phyloP scores from a whole-genome alignment of 352 stramenopile genomes.

The Pythium utonaiense region DNA sequence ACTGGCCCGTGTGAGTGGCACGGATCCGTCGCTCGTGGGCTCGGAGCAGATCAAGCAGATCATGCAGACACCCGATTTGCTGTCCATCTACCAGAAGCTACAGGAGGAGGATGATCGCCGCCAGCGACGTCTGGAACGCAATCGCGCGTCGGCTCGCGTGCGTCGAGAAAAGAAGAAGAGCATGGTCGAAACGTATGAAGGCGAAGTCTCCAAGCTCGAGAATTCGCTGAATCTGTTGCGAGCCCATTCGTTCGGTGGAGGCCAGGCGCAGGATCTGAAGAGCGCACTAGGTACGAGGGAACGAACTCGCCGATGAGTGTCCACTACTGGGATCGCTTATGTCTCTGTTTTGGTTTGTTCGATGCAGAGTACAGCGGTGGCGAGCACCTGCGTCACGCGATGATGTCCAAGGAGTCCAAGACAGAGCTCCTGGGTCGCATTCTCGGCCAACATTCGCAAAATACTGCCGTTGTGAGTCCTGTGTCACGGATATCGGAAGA shows the following conservation, averaged over 20 bases:
- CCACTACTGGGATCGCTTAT: too few species aligned
- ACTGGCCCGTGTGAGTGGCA: slow-evolving; percentile 74
- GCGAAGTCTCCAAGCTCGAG: slow-evolving; percentile 84
- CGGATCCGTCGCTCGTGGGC: slow-evolving; percentile 70
- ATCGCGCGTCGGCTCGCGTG: slow-evolving; percentile 74
- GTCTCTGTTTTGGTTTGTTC: too few species aligned
- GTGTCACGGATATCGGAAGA: too few species aligned
- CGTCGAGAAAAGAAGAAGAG: slow-evolving; percentile 86
- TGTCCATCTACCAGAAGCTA: slow-evolving; percentile 88
- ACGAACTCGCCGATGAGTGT: too few species aligned
- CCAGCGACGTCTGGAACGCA: slow-evolving; percentile 72
- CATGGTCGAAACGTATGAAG: slow-evolving; percentile 87
- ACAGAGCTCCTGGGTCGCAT: slow-evolving; percentile 78
- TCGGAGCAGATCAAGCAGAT: slow-evolving; percentile 87
- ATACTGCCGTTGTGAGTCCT: slow-evolving; percentile 60
- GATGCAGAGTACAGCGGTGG: slow-evolving; percentile 67
- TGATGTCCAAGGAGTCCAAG: slow-evolving; percentile 85
- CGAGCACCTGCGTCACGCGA: slow-evolving; percentile 72
- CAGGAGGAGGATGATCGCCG: slow-evolving; percentile 83
- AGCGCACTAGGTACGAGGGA: slow-evolving; percentile 60
- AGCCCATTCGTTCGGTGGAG: slow-evolving; percentile 67
- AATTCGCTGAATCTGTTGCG: slow-evolving; percentile 79
- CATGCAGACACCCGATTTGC: slow-evolving; percentile 75
- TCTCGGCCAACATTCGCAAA: slow-evolving; percentile 70
- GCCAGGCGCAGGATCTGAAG: slow-evolving; percentile 59